Evolutionary conservation across 768 basidiomycete genomes (phyloP), one percentile per base, ranked within the genome.

Genomic region (Boletus rex-veris): DNA sequence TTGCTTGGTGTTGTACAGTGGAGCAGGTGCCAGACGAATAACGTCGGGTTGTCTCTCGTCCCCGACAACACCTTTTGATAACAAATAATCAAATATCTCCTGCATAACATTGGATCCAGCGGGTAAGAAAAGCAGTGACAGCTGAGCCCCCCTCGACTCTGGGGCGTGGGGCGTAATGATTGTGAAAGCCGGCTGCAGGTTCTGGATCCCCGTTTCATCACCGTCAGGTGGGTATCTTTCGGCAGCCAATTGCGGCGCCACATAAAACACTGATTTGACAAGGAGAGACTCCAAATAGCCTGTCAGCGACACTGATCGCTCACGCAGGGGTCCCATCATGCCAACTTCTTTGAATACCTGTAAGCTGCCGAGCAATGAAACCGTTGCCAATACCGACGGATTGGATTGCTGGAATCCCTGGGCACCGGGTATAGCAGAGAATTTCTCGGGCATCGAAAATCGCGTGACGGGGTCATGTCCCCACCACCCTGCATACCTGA

Each of bases 361-460:
- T 35, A 98, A 78, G 41, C 92, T 85, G 3, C 95, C 92, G 14
- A 93, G 78, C 16, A 98, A 79, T 6, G 93, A 81, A 45, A 86
- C 88, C 5, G 88, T 78, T 33, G 84, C 80, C 55, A 98, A 75
- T 35, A 90, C 84, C 52, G 85, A 88, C 9, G 97, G 94, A 73
- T 98, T 98, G 37, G 95, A 98, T 70, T 96, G 89, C 67, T 97
- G 95, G 74, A 90, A 98, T 39, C 94, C 94, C 69, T 92, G 89
- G 1, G 97, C 97, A 50, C 97, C 97, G 18, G 78, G 79, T 57
- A 91, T 89, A 9, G 94, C 88, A 45, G 81, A 80, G 73, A 97
- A 99, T 47, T 65, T 76, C 12, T 86, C 76, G 26, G 89, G 86
- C 96, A 98, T 98, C 50, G 80, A 75, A 75, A 99, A 98, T 30